Base-by-base conservation (phyloP, 208 protist genomes). In the Acanthamoeba comandoni region DNA sequence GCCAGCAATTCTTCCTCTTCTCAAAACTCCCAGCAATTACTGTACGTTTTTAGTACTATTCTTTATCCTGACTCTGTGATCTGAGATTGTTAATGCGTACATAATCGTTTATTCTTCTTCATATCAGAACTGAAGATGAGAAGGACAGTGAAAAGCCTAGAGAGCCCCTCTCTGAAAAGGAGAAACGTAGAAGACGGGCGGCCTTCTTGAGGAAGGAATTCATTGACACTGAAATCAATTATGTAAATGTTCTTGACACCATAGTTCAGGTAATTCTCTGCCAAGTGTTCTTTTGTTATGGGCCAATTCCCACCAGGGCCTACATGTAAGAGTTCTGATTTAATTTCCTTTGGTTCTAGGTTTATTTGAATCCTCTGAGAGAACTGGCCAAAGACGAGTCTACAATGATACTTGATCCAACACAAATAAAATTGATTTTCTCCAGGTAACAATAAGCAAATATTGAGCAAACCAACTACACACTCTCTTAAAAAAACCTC, bases 111-210 rank as follows among this genome's bases (percentile, higher is more conserved):
- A n/a, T n/a, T n/a, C n/a, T n/a, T n/a, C n/a, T n/a, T n/a, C n/a
- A n/a, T n/a, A n/a, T n/a, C n/a, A n/a, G n/a, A n/a, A n/a, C n/a
- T n/a, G n/a, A n/a, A n/a, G n/a, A n/a, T n/a, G n/a, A n/a, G n/a
- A n/a, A n/a, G n/a, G n/a, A n/a, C n/a, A n/a, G n/a, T n/a, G n/a
- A n/a, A n/a, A n/a, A n/a, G n/a, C n/a, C n/a, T n/a, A n/a, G n/a
- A n/a, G n/a, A n/a, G n/a, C n/a, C n/a, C n/a, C n/a, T n/a, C n/a
- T n/a, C n/a, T n/a, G n/a, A n/a, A n/a, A n/a, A n/a, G n/a, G n/a
- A n/a, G n/a, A n/a, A n/a, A n/a, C n/a, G n/a, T n/a, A 24, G 70
- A 80, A 80, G 70, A 3, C n/a, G 48, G 43, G 58, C 43, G 2
- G 70, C 52, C 35, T 48, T 71, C 26, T 31, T n/a, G 55, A 19